Evolutionary conservation across 306 rosid species (phyloP), one percentile per base, ranked within the genome.

Genomic region (Arachis hypogaea): DNA sequence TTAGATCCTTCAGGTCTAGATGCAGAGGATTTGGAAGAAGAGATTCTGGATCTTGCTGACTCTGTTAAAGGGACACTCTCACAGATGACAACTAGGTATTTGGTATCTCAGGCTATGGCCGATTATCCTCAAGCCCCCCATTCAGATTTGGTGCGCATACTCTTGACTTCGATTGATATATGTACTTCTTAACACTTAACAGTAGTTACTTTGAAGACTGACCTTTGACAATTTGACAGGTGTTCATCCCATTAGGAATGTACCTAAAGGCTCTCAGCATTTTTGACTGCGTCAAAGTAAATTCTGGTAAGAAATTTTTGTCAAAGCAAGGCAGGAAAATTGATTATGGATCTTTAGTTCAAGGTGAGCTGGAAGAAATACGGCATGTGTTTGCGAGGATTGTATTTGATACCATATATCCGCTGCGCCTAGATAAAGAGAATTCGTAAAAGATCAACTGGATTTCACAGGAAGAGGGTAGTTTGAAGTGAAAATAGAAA

Each of bases 41-140:
- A 85, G 78, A 82, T 91, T 65, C 68, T 71, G 77, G 85, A 89
- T 77, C 91, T 93, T 29, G 81, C 87, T 46, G 81, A 51, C 55
- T 84, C 88, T 58, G 86, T 91, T 74, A 82, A 68, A 63, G 56
- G 57, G 11, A 82, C 92, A 33, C 82, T 91, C 54, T 41, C 54
- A 69, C 78, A 84, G 67, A 89, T 91, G 98, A 89, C 92, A 5
- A 86, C 88, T 69, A 87, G 78, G 78, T 84, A 80, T 49, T 80
- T 74, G 43, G 88, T 91, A 61, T 87, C 98, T 42, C 90, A 62
- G 80, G 97, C 97, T 4, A 77, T 91, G 97, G 82, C 80, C 55
- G 85, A 57, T 68, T 88, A 86, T 80, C 88, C 96, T 66, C 75
- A 88, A 78, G 97, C 98, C 63, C 98, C 97, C 33, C 67, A 55